These are phyloP conservation scores for Exophiala aquamarina DNA, from an alignment of 2,329 filamentous ascomycete genomes.

Conservation along the genomic window DNA sequence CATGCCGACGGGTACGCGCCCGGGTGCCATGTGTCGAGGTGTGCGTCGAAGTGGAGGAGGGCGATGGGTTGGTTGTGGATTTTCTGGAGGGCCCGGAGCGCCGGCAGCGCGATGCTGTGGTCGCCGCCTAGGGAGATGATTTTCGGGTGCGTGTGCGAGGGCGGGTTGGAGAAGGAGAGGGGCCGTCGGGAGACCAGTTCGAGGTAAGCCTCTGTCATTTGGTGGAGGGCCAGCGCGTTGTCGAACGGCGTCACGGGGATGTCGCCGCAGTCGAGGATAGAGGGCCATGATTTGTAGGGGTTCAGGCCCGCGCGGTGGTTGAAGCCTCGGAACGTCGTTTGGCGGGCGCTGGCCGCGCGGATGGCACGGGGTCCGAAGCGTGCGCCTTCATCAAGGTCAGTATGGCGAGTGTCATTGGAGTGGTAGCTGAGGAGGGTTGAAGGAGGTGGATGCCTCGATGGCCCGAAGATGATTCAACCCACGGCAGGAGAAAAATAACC, in stretches of 20 bases:
- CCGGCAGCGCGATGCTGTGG: conserved; percentile 69
- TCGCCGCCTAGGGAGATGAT: conserved; percentile 72
- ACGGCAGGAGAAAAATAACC: too few species aligned
- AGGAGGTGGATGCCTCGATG: neutral
- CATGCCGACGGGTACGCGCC: conserved; percentile 74
- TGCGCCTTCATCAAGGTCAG: conserved; percentile 47
- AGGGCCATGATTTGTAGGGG: conserved; percentile 77
- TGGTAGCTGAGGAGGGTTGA: neutral
- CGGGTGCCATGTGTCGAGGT: conserved; percentile 85
- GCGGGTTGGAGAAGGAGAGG: conserved; percentile 34
- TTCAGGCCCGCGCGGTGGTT: conserved; percentile 82
- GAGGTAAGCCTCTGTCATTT: conserved; percentile 79
- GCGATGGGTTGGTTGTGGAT: conserved; percentile 63
- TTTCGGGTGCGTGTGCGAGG: conserved; percentile 40
- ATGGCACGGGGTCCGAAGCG: conserved; percentile 88
- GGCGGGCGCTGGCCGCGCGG: conserved; percentile 76
- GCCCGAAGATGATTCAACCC: too few species aligned
- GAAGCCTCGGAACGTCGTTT: conserved; percentile 76
- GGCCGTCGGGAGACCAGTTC: conserved; percentile 59
- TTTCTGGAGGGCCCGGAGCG: conserved; percentile 64
- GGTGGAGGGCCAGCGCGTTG: conserved; percentile 74
- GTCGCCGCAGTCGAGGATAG: conserved; percentile 84
- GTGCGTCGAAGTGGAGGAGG: conserved; percentile 74
- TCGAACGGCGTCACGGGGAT: conserved; percentile 85
- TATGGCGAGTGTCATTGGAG: too few species aligned